Base-by-base conservation (phyloP, 768 basidiomycete species). In the Suillus subluteus region DNA sequence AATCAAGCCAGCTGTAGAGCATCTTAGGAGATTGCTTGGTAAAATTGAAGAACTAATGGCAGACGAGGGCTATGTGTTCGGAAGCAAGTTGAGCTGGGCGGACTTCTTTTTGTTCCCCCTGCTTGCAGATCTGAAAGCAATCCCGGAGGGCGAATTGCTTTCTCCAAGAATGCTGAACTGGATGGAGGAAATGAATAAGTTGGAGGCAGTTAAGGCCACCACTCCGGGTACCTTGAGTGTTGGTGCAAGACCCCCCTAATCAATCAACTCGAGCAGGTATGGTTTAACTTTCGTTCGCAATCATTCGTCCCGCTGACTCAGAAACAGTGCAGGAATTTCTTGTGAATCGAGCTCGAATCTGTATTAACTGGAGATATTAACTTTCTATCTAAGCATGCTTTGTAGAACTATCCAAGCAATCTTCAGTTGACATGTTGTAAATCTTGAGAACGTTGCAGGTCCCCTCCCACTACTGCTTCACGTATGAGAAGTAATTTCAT, bases 51-150 rank as follows among this genome's bases (percentile, higher is more conserved):
- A 66, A 0, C 30, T 52, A 23, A 77, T 77, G 74, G 68, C 74
- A 23, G 70, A 70, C 1, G 66, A 72, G 6, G 77, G 77, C 16
- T 77, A 73, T 32, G 64, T 73, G 2, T 79, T 78, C 65, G 76
- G 76, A 6, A 66, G 68, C 15, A 66, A 70, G 46, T n/a, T 73
- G 55, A 72, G 65, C 6, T 77, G 76, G 76, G 76, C 77, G 16
- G 76, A 77, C 66, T 76, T 79, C 62, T 78, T 78, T 71, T 71
- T 77, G 15, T 78, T 64, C 50, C 73, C 76, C 3, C 73, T 78
- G 2, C 64, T 77, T 54, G 77, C 76, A 37, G 76, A 77, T 43
- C 69, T 77, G 6, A 65, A 54, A 43, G 73, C 77, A 5, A 71
- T 69, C 3, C 74, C 76, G 0, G 76, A 77, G 35, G 65, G 73